Evolutionary conservation across 768 basidiomycete species (phyloP).

Genomic region (Lactifluus subvellereus): DNA sequence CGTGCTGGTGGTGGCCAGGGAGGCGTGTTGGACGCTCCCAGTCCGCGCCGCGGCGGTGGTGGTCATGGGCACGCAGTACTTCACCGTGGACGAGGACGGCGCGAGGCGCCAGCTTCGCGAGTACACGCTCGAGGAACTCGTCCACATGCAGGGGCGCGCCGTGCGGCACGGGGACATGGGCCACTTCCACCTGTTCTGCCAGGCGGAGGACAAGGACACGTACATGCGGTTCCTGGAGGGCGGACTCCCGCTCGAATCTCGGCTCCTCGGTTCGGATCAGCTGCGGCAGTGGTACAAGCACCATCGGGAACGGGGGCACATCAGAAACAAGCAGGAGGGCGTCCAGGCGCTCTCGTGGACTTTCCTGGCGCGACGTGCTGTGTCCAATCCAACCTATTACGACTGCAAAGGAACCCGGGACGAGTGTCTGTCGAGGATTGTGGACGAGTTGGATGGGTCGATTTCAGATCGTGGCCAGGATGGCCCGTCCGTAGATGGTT

Average conservation of each 20-base stretch:
- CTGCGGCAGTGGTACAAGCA: conserved; percentile 45
- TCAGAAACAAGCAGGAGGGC: conserved; percentile 55
- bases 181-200: conserved; percentile 83
- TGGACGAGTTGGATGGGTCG: conserved; percentile 44
- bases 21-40: conserved; percentile 86
- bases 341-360: conserved; percentile 79
- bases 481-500: conserved; percentile 2
- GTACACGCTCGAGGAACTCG: conserved; percentile 75
- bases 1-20: conserved; percentile 76
- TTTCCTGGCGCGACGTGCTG: conserved; percentile 65
- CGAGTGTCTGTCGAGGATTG: conserved; percentile 62
- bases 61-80: conserved; percentile 90
- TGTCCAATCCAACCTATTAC: conserved; percentile 83
- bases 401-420: conserved; percentile 46
- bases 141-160: conserved; percentile 88
- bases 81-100: conserved; percentile 42
- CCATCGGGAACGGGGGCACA: conserved; percentile 35
- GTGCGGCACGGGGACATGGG: conserved; percentile 51
- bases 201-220: conserved; percentile 75
- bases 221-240: conserved; percentile 81
- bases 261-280: conserved; percentile 46
- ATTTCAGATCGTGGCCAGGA: conserved; percentile 4
- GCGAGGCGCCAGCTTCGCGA: conserved; percentile 67
- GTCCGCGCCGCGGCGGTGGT: conserved; percentile 76
- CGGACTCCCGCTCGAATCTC: conserved; percentile 87